Evolutionary conservation across 192 early-diverging fungal genomes (phyloP).

Genomic region (Coemansia sp.): DNA sequence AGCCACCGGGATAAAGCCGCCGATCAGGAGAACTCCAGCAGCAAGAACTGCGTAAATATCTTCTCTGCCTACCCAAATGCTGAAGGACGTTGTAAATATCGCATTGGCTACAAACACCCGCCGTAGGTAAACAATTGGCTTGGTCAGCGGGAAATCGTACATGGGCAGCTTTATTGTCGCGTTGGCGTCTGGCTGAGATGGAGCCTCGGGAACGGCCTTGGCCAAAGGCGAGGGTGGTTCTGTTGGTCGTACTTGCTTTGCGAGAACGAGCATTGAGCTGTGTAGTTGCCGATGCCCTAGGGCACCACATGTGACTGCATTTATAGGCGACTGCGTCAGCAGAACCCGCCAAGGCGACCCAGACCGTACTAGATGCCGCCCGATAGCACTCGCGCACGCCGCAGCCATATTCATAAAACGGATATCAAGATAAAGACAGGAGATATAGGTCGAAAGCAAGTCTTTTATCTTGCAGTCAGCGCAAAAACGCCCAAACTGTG

Average conservation of each 20-base stretch:
- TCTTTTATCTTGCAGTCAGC: too few relatives aligned
- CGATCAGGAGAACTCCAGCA: constrained; percentile 23
- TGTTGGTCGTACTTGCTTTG: not conserved
- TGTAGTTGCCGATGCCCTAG: not conserved
- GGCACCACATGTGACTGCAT: not conserved
- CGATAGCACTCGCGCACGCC: not conserved
- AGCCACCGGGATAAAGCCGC: constrained; percentile 37
- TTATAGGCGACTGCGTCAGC: not conserved
- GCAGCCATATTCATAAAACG: not conserved
- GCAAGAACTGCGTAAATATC: constrained; percentile 34
- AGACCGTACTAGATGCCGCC: not conserved
- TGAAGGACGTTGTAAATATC: constrained; percentile 21
- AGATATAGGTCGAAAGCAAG: not conserved
- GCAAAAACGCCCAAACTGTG: too few relatives aligned
- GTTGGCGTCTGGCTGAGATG: not conserved
- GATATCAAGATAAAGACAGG: not conserved
- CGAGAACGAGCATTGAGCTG: not conserved
- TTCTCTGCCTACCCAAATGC: constrained; percentile 28
- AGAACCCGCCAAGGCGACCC: not conserved
- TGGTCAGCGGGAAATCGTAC: constrained; percentile 48
- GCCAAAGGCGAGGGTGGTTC: not conserved
- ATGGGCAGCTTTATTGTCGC: constrained; percentile 30
- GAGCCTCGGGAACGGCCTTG: not conserved
- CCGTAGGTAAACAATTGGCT: constrained; percentile 25
- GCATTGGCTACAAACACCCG: constrained; percentile 40